Percentiles rank a stretch among this genome's conserved stretches.
phyloP scores from a whole-genome alignment of 805 yeast genomes.

The Wickerhamiella australiensis region DNA sequence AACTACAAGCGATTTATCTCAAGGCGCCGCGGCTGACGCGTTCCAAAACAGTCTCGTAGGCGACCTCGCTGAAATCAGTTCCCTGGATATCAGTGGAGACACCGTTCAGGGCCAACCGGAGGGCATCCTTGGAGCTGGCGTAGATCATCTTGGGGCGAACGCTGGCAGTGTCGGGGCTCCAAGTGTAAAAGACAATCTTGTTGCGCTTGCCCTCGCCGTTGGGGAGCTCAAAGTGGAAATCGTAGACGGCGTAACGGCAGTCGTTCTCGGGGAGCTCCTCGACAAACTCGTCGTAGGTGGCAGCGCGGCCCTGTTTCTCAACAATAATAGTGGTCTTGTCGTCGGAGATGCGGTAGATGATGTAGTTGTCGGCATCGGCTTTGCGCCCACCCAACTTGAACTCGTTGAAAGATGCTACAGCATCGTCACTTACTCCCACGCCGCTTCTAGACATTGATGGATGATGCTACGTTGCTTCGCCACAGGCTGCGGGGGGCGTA shows the following conservation, averaged over 20 bases:
- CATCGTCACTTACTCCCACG: conserved; percentile 79
- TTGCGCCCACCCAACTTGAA: conserved; percentile 72
- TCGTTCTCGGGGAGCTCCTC: conserved; percentile 89
- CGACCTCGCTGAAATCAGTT: conserved; percentile 94
- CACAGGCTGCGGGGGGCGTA: not conserved
- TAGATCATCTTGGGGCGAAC: conserved; percentile 91
- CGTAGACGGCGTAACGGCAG: conserved; percentile 92
- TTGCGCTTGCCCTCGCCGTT: conserved; percentile 88
- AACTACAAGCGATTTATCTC: conserved; percentile 1
- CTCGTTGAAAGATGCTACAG: conserved; percentile 87
- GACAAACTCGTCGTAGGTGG: conserved; percentile 73
- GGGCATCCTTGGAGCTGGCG: conserved; percentile 96
- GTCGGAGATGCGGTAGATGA: conserved; percentile 71
- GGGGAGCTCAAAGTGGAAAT: conserved; percentile 85
- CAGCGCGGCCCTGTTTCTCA: conserved; percentile 63
- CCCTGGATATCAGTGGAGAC: conserved; percentile 92
- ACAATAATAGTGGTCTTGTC: conserved; percentile 85
- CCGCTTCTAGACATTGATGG: conserved; percentile 12
- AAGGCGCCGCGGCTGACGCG: conserved; percentile 70
- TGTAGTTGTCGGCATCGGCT: conserved; percentile 53
- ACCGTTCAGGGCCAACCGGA: conserved; percentile 95
- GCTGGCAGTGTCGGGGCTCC: conserved; percentile 98
- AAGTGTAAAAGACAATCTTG: conserved; percentile 62
- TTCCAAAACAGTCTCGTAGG: conserved; percentile 84
- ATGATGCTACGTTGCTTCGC: conserved; percentile 1